Evolutionary conservation across 1,284 basidiomycete species (phyloP).

Genomic region (Cryptococcus neoformans): DNA sequence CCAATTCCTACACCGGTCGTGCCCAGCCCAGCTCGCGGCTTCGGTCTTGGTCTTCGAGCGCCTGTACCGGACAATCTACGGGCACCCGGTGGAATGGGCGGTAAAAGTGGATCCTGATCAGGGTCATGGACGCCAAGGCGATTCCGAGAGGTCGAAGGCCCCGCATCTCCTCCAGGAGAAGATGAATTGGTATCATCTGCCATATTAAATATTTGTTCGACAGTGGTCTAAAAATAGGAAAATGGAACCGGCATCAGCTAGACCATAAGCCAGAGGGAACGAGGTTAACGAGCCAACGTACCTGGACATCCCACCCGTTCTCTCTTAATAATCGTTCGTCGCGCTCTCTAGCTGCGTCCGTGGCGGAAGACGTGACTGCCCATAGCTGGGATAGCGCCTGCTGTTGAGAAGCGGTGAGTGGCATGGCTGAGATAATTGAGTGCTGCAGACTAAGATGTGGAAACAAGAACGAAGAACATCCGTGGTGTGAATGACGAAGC

Average conservation of each 20-base stretch:
- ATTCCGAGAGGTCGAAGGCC: constrained; percentile 9
- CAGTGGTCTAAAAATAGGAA: constrained; percentile 18
- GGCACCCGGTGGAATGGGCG: constrained; percentile 9
- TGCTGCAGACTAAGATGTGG: no score
- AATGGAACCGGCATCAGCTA: neutral
- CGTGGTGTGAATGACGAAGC: no score
- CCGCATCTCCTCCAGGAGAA: neutral
- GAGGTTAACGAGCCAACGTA: constrained; percentile 16
- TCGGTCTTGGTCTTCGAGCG: neutral
- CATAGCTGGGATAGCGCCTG: constrained; percentile 42
- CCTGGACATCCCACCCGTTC: constrained; percentile 48
- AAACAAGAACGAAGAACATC: no score
- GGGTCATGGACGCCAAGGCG: neutral
- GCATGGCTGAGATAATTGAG: constrained; percentile 11
- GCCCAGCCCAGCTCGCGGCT: constrained; percentile 2
- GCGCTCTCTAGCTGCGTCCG: constrained; percentile 29
- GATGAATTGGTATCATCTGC: neutral
- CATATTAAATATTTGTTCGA: constrained; percentile 36
- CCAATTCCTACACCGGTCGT: constrained; percentile 18
- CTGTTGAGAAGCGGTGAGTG: constrained; percentile 29
- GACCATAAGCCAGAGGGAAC: neutral
- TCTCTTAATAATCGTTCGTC: constrained; percentile 45
- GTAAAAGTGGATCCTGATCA: constrained; percentile 9
- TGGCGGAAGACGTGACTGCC: constrained; percentile 44
- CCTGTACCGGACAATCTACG: constrained; percentile 19